Conservation (phyloP, 2,329 filamentous ascomycete genomes). For the Aspergillus ochraceus region DNA sequence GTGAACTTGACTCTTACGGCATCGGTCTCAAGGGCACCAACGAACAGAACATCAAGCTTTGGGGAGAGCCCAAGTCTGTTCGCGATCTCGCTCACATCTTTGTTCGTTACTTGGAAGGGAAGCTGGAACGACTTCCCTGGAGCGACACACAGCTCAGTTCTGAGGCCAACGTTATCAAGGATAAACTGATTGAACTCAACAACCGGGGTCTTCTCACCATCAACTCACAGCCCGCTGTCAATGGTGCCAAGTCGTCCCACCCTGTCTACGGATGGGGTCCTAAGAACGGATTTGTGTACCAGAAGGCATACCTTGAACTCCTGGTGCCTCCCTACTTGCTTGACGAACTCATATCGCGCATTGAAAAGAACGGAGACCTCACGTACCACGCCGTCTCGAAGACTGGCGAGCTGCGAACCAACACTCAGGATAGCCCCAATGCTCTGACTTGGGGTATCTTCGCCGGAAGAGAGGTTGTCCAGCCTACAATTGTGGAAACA, state of each 20-base stretch:
- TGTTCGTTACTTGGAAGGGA: conserved; percentile 77
- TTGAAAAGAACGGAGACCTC: conserved; percentile 75
- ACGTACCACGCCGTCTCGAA: conserved; percentile 95
- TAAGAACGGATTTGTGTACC: conserved; percentile 92
- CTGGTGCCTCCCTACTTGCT: conserved; percentile 80
- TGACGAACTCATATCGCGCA: conserved; percentile 71
- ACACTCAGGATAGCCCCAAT: conserved; percentile 82
- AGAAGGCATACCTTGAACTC: conserved; percentile 95
- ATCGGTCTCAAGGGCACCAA: conserved; percentile 93
- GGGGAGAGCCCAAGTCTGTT: conserved; percentile 80
- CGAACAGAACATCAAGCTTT: conserved; percentile 91
- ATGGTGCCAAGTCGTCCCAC: conserved; percentile 84
- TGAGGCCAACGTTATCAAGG: conserved; percentile 76
- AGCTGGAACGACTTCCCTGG: conserved; percentile 85
- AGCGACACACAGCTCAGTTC: conserved; percentile 83
- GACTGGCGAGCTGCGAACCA: conserved; percentile 76
- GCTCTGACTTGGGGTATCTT: conserved; percentile 99
- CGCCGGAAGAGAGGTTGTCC: conserved; percentile 98
- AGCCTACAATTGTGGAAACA: conserved; percentile 98
- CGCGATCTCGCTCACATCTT: conserved; percentile 82
- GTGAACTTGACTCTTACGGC: conserved; percentile 90
- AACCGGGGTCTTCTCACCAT: conserved; percentile 85
- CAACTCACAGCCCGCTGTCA: conserved; percentile 94
- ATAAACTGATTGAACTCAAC: conserved; percentile 79
- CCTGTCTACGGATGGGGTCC: conserved; percentile 93